Evolutionary conservation across 768 basidiomycete genomes (phyloP).

Genomic region (Royoungia palumana): DNA sequence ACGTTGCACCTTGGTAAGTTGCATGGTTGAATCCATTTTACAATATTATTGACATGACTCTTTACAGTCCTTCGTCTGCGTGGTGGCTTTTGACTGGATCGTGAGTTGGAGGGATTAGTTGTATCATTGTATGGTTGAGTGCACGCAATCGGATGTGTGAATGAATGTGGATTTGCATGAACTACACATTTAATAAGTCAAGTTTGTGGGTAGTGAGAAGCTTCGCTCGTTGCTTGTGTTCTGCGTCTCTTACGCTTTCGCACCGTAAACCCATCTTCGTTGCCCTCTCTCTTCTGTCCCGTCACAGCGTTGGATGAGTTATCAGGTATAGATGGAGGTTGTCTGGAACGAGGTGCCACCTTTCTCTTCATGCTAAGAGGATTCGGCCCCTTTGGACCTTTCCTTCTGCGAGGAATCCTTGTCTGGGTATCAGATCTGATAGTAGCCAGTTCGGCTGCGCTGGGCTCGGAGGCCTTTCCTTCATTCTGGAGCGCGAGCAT

Average conservation of each 20-base stretch:
- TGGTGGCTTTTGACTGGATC: slow-evolving; percentile 55
- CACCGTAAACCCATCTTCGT: not conserved
- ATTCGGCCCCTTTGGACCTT: slow-evolving; percentile 84
- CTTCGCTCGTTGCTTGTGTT: slow-evolving; percentile 2
- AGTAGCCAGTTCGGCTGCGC: slow-evolving; percentile 45
- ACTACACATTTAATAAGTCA: too few species aligned
- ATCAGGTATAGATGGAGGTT: not conserved
- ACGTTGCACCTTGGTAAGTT: slow-evolving; percentile 57
- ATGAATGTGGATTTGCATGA: not conserved
- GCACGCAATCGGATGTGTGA: not conserved
- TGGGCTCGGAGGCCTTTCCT: slow-evolving; percentile 54
- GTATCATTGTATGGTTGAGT: slow-evolving; percentile 5
- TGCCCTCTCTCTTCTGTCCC: slow-evolving; percentile 22
- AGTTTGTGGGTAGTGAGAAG: too few species aligned
- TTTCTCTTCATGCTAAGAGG: slow-evolving; percentile 93
- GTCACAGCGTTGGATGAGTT: not conserved
- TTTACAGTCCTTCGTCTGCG: slow-evolving; percentile 67
- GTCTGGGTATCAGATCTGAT: slow-evolving; percentile 33
- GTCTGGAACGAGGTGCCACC: slow-evolving; percentile 30
- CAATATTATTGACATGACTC: not conserved
- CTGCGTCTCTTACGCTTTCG: slow-evolving; percentile 27
- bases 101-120: not conserved
- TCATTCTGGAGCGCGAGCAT: slow-evolving; percentile 49
- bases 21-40: not conserved
- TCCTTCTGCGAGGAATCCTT: slow-evolving; percentile 54